Evolutionary conservation across 2,329 filamentous ascomycete species (phyloP).

Genomic region (Harringtonia aguacate): DNA sequence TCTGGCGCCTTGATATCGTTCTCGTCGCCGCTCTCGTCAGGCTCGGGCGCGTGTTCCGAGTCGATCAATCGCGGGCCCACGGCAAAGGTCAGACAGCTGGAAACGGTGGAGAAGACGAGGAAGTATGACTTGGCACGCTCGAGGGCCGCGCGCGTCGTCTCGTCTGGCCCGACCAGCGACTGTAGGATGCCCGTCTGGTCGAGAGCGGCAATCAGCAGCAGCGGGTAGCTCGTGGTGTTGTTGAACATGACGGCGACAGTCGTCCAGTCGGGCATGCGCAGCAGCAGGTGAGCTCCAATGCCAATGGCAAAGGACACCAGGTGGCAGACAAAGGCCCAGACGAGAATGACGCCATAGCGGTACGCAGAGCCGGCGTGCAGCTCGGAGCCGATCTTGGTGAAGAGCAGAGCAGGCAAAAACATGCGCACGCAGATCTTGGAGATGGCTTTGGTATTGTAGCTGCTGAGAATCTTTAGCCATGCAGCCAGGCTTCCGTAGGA

Average conservation of each 20-base stretch:
- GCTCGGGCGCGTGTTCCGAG: constrained; percentile 24
- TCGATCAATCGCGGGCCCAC: constrained; percentile 50
- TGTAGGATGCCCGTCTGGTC: constrained; percentile 43
- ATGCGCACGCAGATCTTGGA: constrained; percentile 35
- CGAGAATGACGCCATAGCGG: constrained; percentile 26
- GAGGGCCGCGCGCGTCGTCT: constrained; percentile 35
- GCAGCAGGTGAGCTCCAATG: constrained; percentile 20
- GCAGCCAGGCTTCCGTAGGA: constrained; percentile 30
- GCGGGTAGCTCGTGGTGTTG: constrained; percentile 35
- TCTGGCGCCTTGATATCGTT: not conserved
- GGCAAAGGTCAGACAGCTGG: constrained; percentile 53
- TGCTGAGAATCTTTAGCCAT: constrained; percentile 24
- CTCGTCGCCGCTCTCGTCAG: constrained; percentile 12
- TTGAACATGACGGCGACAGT: constrained; percentile 36
- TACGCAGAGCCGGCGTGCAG: constrained; percentile 23
- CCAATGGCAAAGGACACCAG: constrained; percentile 29
- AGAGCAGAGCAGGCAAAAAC: constrained; percentile 33
- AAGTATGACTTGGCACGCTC: constrained; percentile 55
- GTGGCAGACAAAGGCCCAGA: constrained; percentile 31
- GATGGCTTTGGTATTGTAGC: constrained; percentile 25
- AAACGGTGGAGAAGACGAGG: constrained; percentile 53
- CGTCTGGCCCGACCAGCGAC: constrained; percentile 29
- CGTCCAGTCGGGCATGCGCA: constrained; percentile 34
- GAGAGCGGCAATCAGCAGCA: constrained; percentile 31
- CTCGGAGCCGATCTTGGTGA: constrained; percentile 33